Evolutionary conservation across 2,329 filamentous ascomycete genomes (phyloP).

Genomic region (Anisogramma anomala): DNA sequence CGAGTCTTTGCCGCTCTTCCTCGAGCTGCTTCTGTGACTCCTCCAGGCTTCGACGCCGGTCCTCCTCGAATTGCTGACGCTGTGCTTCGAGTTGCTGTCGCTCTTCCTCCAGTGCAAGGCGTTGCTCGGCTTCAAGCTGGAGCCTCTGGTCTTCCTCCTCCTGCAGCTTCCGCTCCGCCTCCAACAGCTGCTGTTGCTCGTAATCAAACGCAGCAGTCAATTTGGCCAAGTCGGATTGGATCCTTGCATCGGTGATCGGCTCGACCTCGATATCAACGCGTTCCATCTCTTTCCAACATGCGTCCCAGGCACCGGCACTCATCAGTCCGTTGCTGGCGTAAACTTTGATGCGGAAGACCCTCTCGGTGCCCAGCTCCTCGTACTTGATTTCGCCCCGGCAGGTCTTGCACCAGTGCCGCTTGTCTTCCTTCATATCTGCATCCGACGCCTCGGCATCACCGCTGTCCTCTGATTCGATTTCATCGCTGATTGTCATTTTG

Average conservation of each 20-base stretch:
- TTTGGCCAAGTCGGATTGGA: conserved; percentile 50
- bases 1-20: conserved; percentile 22
- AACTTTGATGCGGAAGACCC: conserved; percentile 68
- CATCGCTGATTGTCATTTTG: conserved; percentile 28
- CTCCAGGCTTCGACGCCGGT: conserved; percentile 10
- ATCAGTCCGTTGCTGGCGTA: conserved; percentile 94
- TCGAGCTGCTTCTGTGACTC: conserved; percentile 21
- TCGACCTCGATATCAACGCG: conserved; percentile 90
- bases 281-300: conserved; percentile 97
- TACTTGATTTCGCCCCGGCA: conserved; percentile 44
- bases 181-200: conserved; percentile 25
- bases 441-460: conserved; percentile 14
- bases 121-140: conserved; percentile 8
- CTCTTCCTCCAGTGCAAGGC: conserved; percentile 9
- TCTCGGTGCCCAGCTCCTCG: conserved; percentile 40
- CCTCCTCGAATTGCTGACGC: conserved; percentile 11
- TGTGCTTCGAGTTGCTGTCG: conserved; percentile 9
- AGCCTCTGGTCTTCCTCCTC: conserved; percentile 22
- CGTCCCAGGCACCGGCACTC: conserved; percentile 81
- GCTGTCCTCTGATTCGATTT: conserved; percentile 36
- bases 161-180: conserved; percentile 25
- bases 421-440: conserved; percentile 16
- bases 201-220: conserved; percentile 27
- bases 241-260: conserved; percentile 51
- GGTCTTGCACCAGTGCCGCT: conserved; percentile 44